Evolutionary conservation across 169 alveolate species (phyloP), one percentile per base, ranked within the genome.

Genomic region (Perkinsus marinus): DNA sequence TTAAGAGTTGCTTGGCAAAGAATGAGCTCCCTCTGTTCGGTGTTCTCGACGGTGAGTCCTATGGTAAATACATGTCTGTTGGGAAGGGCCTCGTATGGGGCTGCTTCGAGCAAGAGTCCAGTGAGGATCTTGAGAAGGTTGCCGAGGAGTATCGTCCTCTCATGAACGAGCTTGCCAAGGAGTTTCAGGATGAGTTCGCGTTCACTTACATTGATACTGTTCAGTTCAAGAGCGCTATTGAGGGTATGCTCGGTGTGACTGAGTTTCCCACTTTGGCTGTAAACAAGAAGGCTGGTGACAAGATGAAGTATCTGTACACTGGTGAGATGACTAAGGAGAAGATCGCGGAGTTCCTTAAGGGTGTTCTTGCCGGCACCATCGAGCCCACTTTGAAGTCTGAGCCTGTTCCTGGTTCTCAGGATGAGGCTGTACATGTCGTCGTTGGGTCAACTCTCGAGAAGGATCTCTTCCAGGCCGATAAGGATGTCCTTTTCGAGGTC

Each of bases 401-500:
- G 93, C 98, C 97, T 2, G 91, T 94, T 79, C 99, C 99, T 38
- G 97, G 95, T 38, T 93, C 93, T 17, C 94, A 95, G 89, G 96
- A 95, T 36, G 98, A 95, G 90, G 96, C 97, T 22, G 98, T 96
- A 37, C 94, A 95, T 41, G 95, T 94, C 22, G 94, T 93, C 37
- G 98, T 97, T 43, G 98, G 98, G 13, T 94, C 95, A 91, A 95
- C 93, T 68, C 96, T 95, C 93, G 93, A 94, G 90, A 96, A 95
- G 89, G 92, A 95, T 91, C 98, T 97, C 79, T 91, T 96, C 39
- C 95, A 96, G 92, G 93, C 92, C 36, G 96, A 95, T 93, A 95
- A 96, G 93, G 98, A 97, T 93, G 99, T 98, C 90, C 95, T 98
- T 79, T 96, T 98, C 89, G 98, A 97, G 95, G 97, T 97, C 93